Evolutionary conservation across 169 alveolate species (phyloP).

Genomic region (Cytauxzoon felis): DNA sequence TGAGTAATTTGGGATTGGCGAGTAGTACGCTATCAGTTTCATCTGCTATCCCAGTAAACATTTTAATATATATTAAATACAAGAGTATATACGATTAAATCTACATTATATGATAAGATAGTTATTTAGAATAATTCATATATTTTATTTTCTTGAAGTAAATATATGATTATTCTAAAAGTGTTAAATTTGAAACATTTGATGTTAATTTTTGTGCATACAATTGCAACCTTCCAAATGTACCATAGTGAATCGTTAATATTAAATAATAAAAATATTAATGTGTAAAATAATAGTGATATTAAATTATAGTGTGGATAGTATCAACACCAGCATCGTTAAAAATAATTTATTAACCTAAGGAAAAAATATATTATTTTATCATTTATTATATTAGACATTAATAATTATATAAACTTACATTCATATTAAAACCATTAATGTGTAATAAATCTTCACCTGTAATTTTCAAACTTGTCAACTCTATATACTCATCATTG

Average conservation of each 20-base stretch:
- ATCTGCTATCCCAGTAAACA: constrained; percentile 40
- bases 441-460: background rate
- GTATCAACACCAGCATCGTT: background rate
- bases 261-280: background rate
- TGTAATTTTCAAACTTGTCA: constrained; percentile 3
- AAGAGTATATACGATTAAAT: background rate
- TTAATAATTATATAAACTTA: too few species aligned
- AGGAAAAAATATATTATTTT: background rate
- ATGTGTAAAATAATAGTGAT: background rate
- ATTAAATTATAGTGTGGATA: background rate
- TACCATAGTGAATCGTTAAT: background rate
- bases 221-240: constrained; percentile 28
- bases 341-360: background rate
- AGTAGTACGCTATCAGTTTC: constrained; percentile 63
- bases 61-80: background rate
- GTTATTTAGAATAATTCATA: background rate
- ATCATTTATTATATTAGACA: background rate
- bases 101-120: background rate
- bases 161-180: background rate
- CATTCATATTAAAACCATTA: too few species aligned
- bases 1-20: constrained; percentile 51
- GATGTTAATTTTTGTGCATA: constrained; percentile 4
- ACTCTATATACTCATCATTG: constrained; percentile 1
- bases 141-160: background rate
- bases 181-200: background rate